A percentile compares a stretch with the other conserved stretches of the same genome.
phyloP scores from a whole-genome alignment of 2,329 filamentous ascomycete species.

The Monilinia fructigena region DNA sequence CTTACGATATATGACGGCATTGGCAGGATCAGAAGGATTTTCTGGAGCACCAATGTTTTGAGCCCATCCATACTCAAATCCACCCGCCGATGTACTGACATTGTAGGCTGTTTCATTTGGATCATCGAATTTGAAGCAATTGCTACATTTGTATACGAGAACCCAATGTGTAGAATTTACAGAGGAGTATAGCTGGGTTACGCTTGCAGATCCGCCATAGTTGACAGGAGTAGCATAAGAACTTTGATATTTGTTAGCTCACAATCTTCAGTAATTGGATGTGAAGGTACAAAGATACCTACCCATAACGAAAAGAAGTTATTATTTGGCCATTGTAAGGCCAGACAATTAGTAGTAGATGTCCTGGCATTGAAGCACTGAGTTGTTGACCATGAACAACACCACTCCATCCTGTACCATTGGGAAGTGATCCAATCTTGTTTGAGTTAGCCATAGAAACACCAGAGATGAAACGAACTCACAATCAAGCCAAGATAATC shows the following conservation, averaged over 20 bases:
- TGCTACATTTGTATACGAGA: conserved; percentile 64
- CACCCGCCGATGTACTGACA: conserved; percentile 47
- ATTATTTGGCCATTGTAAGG: conserved; percentile 52
- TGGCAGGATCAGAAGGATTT: conserved; percentile 44
- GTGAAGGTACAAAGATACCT: conserved; percentile 15
- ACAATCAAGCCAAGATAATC: conserved; percentile 63
- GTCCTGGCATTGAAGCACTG: conserved; percentile 51
- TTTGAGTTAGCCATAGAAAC: conserved; percentile 16
- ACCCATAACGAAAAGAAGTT: conserved; percentile 56
- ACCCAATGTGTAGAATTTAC: conserved; percentile 59
- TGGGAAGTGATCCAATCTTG: conserved; percentile 46
- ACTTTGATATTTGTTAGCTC: conserved; percentile 32
- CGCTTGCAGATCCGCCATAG: conserved; percentile 60
- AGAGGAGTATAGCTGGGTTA: conserved; percentile 59
- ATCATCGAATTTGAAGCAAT: conserved; percentile 55
- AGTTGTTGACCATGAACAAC: conserved; percentile 51
- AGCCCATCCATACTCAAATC: conserved; percentile 55
- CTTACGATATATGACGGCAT: conserved; percentile 24
- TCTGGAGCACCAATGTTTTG: conserved; percentile 45
- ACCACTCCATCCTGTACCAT: conserved; percentile 56
- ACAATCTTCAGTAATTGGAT: neutral
- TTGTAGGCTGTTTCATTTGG: conserved; percentile 45
- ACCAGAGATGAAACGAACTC: conserved; percentile 27
- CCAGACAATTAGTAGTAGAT: conserved; percentile 59
- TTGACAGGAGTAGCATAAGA: conserved; percentile 58